Evolutionary conservation across 2,329 filamentous ascomycete species (phyloP).

Genomic region (Exserohilum turcica): DNA sequence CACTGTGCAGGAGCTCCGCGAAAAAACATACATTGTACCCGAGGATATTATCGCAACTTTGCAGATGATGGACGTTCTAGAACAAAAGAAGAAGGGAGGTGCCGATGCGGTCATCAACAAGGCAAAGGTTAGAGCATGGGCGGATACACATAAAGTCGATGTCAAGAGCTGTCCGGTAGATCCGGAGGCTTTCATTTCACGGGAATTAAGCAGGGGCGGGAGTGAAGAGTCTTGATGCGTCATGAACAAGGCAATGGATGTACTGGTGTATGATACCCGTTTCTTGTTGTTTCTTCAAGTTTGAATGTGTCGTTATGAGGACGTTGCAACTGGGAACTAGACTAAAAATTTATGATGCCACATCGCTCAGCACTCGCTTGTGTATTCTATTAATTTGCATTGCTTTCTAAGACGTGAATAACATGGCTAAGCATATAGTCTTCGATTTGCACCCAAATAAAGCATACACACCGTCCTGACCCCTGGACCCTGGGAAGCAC

Average conservation of each 20-base stretch:
- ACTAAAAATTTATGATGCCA: neutral
- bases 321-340: neutral
- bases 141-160: conserved; percentile 64
- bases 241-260: neutral
- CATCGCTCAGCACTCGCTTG: neutral
- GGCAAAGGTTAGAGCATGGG: conserved; percentile 69
- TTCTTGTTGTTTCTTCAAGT: neutral
- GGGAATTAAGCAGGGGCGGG: conserved; percentile 48
- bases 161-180: conserved; percentile 68
- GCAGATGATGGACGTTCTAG: conserved; percentile 76
- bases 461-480: neutral
- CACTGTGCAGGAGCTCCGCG: conserved; percentile 73
- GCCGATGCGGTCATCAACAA: conserved; percentile 60
- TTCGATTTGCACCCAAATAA: neutral
- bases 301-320: neutral
- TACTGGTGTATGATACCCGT: neutral
- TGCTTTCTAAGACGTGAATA: too few relatives aligned
- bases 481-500: neutral
- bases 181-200: conserved; percentile 73
- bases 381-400: too few relatives aligned
- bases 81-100: conserved; percentile 57
- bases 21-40: conserved; percentile 78
- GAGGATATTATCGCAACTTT: conserved; percentile 83
- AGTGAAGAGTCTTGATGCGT: conserved; percentile 9
- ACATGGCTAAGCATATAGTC: neutral